Conservation (phyloP, 2,329 filamentous ascomycete genomes). For the Exophiala aquamarina region DNA sequence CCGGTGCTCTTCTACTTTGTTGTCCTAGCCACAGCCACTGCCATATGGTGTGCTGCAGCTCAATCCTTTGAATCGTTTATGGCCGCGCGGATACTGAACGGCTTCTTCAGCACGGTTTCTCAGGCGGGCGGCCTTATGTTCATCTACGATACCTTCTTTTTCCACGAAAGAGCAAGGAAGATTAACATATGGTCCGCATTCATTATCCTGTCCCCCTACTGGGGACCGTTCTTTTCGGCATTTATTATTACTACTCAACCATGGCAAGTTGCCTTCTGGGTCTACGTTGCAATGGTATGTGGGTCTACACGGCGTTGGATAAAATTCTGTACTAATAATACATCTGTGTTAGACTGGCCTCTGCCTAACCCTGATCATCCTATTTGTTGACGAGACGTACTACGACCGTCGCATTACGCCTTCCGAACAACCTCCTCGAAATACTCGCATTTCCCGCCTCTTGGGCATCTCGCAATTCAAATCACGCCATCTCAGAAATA, state of each 20-base stretch:
- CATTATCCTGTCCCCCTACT: slow-evolving; percentile 34
- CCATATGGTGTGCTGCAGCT: slow-evolving; percentile 40
- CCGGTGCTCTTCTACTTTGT: slow-evolving; percentile 44
- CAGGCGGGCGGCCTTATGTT: slow-evolving; percentile 46
- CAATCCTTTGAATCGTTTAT: slow-evolving; percentile 40
- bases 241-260: slow-evolving; percentile 39
- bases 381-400: slow-evolving; percentile 40
- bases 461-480: slow-evolving; percentile 30
- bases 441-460: slow-evolving; percentile 30
- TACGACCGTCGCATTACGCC: slow-evolving; percentile 35
- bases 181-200: slow-evolving; percentile 41
- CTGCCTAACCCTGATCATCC: slow-evolving; percentile 33
- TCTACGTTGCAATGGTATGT: slow-evolving; percentile 34
- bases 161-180: slow-evolving; percentile 41
- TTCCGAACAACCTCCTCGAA: slow-evolving; percentile 25
- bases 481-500: slow-evolving; percentile 32
- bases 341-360: slow-evolving; percentile 27
- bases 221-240: slow-evolving; percentile 31
- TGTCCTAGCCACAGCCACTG: slow-evolving; percentile 37
- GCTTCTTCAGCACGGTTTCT: slow-evolving; percentile 44
- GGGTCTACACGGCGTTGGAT: neutral
- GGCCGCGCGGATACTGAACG: slow-evolving; percentile 45
- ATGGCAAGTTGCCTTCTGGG: slow-evolving; percentile 39
- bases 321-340: neutral
- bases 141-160: slow-evolving; percentile 44